These are phyloP conservation scores for Parachaetomium inaequale DNA, from an alignment of 495 filamentous ascomycete genomes.

Conservation along the genomic window DNA sequence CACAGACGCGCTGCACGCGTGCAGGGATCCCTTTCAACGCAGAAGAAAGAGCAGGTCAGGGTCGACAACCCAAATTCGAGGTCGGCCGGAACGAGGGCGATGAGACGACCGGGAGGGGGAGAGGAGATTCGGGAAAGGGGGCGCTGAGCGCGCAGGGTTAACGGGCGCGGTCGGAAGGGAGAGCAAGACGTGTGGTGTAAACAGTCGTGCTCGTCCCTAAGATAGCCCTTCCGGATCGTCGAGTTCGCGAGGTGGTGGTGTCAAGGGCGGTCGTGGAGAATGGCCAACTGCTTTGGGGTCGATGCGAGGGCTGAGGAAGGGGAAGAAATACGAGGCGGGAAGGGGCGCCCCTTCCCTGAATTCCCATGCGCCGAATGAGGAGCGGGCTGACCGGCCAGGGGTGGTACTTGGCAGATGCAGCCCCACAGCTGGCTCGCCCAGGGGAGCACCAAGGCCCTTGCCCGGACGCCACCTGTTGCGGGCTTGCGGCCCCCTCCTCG, in stretches of 20 bases:
- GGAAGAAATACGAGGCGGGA: constrained; percentile 29
- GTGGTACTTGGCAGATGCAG: constrained; percentile 1
- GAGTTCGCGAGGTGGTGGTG: background rate
- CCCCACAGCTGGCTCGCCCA: constrained; percentile 7
- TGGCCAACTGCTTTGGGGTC: background rate
- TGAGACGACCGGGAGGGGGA: background rate
- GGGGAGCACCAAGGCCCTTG: constrained; percentile 7
- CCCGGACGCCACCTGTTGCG: constrained; percentile 5
- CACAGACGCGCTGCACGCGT: background rate
- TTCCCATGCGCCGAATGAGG: constrained; percentile 20
- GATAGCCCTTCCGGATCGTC: background rate
- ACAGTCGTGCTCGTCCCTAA: constrained; percentile 4
- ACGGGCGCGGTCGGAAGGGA: constrained; percentile 14
- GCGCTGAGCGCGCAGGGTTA: background rate
- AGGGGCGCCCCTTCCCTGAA: constrained; percentile 23
- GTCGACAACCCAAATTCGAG: background rate
- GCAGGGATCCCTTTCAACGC: background rate
- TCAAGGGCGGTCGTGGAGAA: constrained; percentile 2
- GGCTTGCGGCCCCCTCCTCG: background rate
- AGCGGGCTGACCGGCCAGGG: constrained; percentile 7
- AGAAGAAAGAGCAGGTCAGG: background rate
- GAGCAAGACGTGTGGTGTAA: background rate
- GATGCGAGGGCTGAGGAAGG: constrained; percentile 14
- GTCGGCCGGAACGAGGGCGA: background rate
- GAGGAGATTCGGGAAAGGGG: background rate